phyloP scores from a whole-genome alignment of 352 stramenopile species.

The Phytopythium litorale region DNA sequence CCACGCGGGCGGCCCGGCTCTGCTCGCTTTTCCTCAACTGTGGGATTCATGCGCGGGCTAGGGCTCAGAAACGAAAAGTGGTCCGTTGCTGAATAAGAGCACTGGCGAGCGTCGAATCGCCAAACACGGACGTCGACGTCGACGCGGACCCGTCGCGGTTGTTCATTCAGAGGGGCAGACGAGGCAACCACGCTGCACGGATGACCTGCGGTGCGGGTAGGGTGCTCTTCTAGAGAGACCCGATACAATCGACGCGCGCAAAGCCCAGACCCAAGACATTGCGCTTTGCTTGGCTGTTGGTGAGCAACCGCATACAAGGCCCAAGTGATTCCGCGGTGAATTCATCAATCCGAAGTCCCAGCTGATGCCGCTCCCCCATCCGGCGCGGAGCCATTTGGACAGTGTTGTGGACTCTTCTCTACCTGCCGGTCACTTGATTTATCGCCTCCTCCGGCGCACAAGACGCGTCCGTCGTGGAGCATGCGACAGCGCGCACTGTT shows the following conservation, averaged over 20 bases:
- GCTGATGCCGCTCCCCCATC: background rate
- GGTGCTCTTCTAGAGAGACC: constrained; percentile 3
- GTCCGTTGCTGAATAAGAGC: constrained; percentile 1
- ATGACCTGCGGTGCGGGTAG: background rate
- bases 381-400: background rate
- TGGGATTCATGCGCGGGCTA: background rate
- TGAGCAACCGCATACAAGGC: no score
- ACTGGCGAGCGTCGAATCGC: background rate
- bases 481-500: background rate
- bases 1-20: background rate
- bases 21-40: background rate
- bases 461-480: background rate
- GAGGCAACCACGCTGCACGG: background rate
- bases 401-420: background rate
- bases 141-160: background rate
- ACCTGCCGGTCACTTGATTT: background rate
- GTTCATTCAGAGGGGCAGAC: background rate
- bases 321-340: background rate
- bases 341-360: background rate
- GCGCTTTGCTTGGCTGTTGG: background rate
- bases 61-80: background rate
- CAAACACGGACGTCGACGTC: background rate
- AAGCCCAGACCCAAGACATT: no score
- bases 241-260: background rate
- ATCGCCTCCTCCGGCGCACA: background rate